Evolutionary conservation across 257 asterid genomes (phyloP).

Genomic region (Nicotiana otophora): DNA sequence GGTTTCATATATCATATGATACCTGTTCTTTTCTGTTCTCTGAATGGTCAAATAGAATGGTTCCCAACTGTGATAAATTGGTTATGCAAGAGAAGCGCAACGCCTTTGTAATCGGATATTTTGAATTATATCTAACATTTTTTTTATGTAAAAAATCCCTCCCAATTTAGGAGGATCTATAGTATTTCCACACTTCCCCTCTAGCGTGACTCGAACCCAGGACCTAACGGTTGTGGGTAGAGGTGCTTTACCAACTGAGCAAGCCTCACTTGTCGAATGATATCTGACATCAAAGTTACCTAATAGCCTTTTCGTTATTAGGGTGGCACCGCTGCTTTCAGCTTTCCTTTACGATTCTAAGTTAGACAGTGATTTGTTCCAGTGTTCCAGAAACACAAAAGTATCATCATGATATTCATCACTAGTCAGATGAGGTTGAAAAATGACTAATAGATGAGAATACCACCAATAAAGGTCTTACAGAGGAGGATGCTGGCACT

Average conservation of each 20-base stretch:
- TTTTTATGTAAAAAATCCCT: no score
- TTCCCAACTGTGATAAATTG: not conserved
- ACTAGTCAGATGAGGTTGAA: constrained; percentile 3
- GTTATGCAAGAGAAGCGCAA: not conserved
- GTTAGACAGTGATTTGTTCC: not conserved
- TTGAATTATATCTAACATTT: not conserved
- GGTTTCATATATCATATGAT: not conserved
- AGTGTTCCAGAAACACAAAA: not conserved
- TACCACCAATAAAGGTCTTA: not conserved
- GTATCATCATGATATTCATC: not conserved
- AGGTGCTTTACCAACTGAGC: no score
- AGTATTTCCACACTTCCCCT: no score
- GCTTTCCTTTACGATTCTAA: not conserved
- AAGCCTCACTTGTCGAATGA: not conserved
- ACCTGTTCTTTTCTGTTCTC: not conserved
- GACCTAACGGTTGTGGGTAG: no score
- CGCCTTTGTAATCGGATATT: not conserved
- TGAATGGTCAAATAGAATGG: not conserved
- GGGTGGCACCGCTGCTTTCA: not conserved
- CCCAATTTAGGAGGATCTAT: no score
- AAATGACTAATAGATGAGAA: not conserved
- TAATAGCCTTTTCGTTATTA: not conserved
- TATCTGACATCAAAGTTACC: not conserved
- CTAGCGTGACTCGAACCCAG: no score
- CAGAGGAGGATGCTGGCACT: not conserved